phyloP scores from a whole-genome alignment of 2,329 filamentous ascomycete species.

The Aspergillus proliferans region DNA sequence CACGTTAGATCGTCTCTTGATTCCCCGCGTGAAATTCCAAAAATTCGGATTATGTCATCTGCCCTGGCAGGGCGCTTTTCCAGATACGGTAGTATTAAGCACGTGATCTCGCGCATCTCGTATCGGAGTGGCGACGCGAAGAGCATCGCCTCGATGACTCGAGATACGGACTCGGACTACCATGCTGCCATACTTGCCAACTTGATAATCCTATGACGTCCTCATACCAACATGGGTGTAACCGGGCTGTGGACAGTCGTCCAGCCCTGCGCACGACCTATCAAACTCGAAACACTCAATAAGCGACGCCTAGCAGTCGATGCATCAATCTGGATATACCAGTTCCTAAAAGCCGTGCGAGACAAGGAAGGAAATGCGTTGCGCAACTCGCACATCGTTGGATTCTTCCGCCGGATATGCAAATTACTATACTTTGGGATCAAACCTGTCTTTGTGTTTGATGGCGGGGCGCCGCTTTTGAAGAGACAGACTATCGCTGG shows the following conservation, averaged over 20 bases:
- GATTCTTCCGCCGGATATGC: slow-evolving; percentile 97
- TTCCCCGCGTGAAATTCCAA: slow-evolving; percentile 13
- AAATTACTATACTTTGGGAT: slow-evolving; percentile 96
- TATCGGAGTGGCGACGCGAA: slow-evolving; percentile 10
- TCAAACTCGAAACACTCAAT: slow-evolving; percentile 93
- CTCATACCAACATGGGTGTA: slow-evolving; percentile 68
- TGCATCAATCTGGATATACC: slow-evolving; percentile 99
- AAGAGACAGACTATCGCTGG: slow-evolving; percentile 85
- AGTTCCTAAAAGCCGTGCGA: slow-evolving; percentile 96
- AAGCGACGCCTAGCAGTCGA: slow-evolving; percentile 94
- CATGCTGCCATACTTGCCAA: not conserved
- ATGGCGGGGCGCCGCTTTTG: slow-evolving; percentile 83
- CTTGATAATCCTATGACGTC: not conserved
- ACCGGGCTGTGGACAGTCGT: slow-evolving; percentile 96
- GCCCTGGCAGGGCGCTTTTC: slow-evolving; percentile 7
- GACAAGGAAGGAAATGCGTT: slow-evolving; percentile 97
- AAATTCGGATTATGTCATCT: slow-evolving; percentile 18
- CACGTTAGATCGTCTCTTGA: not conserved
- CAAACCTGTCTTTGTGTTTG: slow-evolving; percentile 94
- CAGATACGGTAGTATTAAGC: slow-evolving; percentile 11
- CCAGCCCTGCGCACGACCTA: slow-evolving; percentile 89
- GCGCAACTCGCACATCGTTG: slow-evolving; percentile 90
- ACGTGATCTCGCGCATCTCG: slow-evolving; percentile 14
- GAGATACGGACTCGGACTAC: not conserved
- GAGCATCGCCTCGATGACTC: not conserved